A percentile compares a stretch with the other conserved stretches of the same genome.
Conservation (phyloP, 2,329 filamentous ascomycete genomes). For the Ceratocystis lukuohia region DNA sequence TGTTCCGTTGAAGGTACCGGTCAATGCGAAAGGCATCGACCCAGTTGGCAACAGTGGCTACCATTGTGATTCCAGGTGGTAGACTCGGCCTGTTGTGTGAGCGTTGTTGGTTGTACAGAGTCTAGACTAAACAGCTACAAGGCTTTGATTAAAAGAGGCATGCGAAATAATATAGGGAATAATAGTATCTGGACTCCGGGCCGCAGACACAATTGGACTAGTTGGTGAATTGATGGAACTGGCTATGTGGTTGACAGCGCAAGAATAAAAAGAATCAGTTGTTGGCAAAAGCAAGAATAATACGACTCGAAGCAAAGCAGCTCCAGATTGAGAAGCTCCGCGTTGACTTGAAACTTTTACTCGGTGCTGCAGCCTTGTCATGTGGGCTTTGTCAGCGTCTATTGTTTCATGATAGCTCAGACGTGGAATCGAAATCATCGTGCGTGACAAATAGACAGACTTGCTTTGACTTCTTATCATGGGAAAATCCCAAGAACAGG, state of each 20-base stretch:
- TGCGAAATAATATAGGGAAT: background rate
- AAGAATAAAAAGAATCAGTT: background rate
- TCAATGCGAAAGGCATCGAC: slow-evolving; percentile 16
- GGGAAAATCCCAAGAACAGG: background rate
- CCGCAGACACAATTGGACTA: slow-evolving; percentile 3
- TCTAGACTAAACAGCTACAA: background rate
- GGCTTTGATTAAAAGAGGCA: background rate
- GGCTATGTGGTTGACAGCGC: background rate
- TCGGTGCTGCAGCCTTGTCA: background rate
- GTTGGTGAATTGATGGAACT: background rate
- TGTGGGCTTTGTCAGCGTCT: background rate
- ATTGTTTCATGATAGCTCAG: background rate
- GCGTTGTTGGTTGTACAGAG: no score
- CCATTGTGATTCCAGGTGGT: background rate
- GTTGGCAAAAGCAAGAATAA: background rate
- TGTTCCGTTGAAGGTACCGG: slow-evolving; percentile 14
- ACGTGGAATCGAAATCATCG: background rate
- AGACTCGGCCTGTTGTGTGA: background rate
- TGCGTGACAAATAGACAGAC: background rate
- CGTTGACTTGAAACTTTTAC: background rate
- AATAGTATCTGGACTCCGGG: background rate
- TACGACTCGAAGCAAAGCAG: background rate
- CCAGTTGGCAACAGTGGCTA: background rate
- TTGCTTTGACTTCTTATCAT: background rate
- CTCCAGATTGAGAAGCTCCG: background rate